A percentile compares a stretch with the other conserved stretches of the same genome.
Conservation (phyloP, 1,139 yeast species). For the Yamadazyma blattariae region DNA sequence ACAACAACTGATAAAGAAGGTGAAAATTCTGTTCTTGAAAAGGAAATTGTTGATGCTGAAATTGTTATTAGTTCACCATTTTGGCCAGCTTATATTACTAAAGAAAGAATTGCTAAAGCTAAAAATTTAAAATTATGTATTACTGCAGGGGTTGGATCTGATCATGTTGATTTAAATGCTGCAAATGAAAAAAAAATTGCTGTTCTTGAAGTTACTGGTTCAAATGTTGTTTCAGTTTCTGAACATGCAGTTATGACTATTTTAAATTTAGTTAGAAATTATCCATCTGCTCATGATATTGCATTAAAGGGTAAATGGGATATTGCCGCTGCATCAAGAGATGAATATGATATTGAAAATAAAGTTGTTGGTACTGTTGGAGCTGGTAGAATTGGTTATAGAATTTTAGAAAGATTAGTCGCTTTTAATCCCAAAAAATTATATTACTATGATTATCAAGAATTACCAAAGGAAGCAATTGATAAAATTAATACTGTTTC, state of each 20-base stretch:
- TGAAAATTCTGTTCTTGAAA: constrained; percentile 53
- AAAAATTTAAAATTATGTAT: constrained; percentile 69
- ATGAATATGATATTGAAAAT: constrained; percentile 72
- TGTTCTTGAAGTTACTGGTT: constrained; percentile 80
- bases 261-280: constrained; percentile 68
- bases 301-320: constrained; percentile 66
- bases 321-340: constrained; percentile 74
- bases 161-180: constrained; percentile 72
- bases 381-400: constrained; percentile 79
- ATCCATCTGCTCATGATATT: constrained; percentile 75
- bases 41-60: constrained; percentile 68
- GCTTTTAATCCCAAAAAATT: constrained; percentile 76
- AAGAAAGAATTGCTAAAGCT: constrained; percentile 65
- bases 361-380: constrained; percentile 79
- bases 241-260: constrained; percentile 81
- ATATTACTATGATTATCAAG: constrained; percentile 75
- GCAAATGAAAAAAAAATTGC: constrained; percentile 64
- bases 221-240: constrained; percentile 77
- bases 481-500: constrained; percentile 46
- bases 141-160: constrained; percentile 87
- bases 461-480: constrained; percentile 56
- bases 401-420: constrained; percentile 68
- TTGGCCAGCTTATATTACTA: constrained; percentile 76
- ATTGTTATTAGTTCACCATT: constrained; percentile 80
- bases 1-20: constrained; percentile 68